Conservation (phyloP, 192 early-diverging fungal genomes). For the Diversispora epigaea region DNA sequence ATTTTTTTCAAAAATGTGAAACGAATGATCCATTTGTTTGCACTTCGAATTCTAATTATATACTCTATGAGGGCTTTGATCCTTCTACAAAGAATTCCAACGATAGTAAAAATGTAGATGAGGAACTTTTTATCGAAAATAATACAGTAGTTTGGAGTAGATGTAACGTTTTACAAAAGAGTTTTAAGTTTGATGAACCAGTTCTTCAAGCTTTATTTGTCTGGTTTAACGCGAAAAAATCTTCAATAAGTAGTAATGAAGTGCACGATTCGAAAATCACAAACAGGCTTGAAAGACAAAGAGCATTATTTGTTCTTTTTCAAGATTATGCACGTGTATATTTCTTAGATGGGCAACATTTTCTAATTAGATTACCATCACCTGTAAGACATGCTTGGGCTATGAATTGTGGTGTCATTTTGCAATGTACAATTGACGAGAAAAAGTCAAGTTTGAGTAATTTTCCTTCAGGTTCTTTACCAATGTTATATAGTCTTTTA, state of each 20-base stretch:
- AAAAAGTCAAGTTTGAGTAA: not conserved
- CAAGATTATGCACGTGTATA: constrained; percentile 38
- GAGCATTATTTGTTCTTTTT: constrained; percentile 40
- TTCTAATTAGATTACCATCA: constrained; percentile 44
- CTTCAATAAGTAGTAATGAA: constrained; percentile 10
- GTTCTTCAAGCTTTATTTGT: constrained; percentile 44
- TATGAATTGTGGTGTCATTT: constrained; percentile 46
- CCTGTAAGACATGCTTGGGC: constrained; percentile 45
- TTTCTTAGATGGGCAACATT: constrained; percentile 39
- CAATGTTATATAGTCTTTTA: constrained; percentile 45
- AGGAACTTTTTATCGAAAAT: constrained; percentile 36
- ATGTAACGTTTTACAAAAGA: constrained; percentile 40
- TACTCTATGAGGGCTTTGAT: not conserved
- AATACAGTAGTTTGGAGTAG: constrained; percentile 42
- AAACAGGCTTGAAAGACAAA: constrained; percentile 22
- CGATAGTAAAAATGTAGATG: constrained; percentile 34
- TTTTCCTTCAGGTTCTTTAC: not conserved
- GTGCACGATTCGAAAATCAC: not conserved
- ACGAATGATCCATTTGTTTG: too few species aligned
- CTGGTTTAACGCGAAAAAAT: constrained; percentile 39
- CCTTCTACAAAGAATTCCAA: not conserved
- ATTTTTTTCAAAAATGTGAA: too few species aligned
- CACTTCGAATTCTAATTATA: not conserved
- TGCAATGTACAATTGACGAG: constrained; percentile 38
- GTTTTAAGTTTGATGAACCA: constrained; percentile 37